Evolutionary conservation across 2,329 filamentous ascomycete species (phyloP).

Genomic region (Nemania sp.): DNA sequence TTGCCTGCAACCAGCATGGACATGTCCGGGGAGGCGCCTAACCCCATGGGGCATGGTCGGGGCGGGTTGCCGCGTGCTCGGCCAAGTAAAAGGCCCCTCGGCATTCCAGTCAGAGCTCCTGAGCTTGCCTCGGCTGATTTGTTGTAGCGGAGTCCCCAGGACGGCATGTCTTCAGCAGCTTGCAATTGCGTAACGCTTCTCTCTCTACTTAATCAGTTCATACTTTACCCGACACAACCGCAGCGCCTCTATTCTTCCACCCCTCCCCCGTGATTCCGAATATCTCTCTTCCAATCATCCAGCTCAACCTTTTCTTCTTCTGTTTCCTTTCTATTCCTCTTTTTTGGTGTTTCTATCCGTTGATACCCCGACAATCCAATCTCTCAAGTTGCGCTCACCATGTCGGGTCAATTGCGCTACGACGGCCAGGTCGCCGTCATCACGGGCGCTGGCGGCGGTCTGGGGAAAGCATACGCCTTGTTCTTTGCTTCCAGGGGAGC

Average conservation of each 20-base stretch:
- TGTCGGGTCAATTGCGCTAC: slow-evolving; percentile 61
- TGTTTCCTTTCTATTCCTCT: neutral
- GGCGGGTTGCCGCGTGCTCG: slow-evolving; percentile 14
- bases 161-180: slow-evolving; percentile 28
- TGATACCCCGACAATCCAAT: slow-evolving; percentile 9
- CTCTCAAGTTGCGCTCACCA: slow-evolving; percentile 27
- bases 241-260: neutral
- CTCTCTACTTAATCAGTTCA: slow-evolving; percentile 13
- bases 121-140: slow-evolving; percentile 40
- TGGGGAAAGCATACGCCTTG: slow-evolving; percentile 79
- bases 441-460: slow-evolving; percentile 80
- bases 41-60: slow-evolving; percentile 17
- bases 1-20: neutral
- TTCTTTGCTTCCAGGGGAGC: slow-evolving; percentile 93
- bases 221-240: slow-evolving; percentile 26
- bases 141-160: slow-evolving; percentile 27
- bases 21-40: slow-evolving; percentile 14
- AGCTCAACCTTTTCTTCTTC: neutral
- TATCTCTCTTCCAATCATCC: neutral
- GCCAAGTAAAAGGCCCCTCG: slow-evolving; percentile 30
- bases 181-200: slow-evolving; percentile 7
- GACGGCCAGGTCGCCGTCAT: slow-evolving; percentile 89
- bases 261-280: neutral
- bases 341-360: slow-evolving; percentile 5
- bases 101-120: slow-evolving; percentile 36